Evolutionary conservation across 768 basidiomycete species (phyloP), one percentile per base, ranked within the genome.

Genomic region (Imleria badia): DNA sequence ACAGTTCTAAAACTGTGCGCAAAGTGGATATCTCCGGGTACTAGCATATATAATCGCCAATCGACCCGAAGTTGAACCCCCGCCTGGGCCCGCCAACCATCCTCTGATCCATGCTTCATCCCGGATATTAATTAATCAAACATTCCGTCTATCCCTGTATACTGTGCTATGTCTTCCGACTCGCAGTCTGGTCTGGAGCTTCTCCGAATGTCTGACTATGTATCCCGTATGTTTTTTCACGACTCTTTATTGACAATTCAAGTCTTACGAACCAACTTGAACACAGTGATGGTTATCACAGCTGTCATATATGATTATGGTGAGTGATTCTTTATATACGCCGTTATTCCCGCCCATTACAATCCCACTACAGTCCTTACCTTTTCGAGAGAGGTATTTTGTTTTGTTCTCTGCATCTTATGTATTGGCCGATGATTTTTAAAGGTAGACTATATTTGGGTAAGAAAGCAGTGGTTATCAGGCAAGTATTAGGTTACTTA

Each of bases 401-500:
- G 6, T 48, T 4, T 22, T 2, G 2, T 8, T 3, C 10, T 0
- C 4, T n/a, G 6, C 6, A 26, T 26, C 26, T 5, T 6, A 6
- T 23, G 1, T 23, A 5, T 22, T 3, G 17, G 11, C 31, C 47
- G 11, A 52, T 7, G 6, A 26, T 12, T 7, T 30, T 3, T 3
- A 3, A 48, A 61, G 60, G 7, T 61, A 34, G 23, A 61, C 3
- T 57, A 57, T 38, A 15, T 61, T 26, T 61, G 60, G 60, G 60
- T 61, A 15, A 20, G 47, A 12, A 14, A 42, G 7, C 20, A 17
- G 15, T 8, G 23, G 17, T 12, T 9, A n/a, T 14, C 5, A 9
- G 12, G 12, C 22, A 3, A 6, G 29, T n/a, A n/a, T n/a, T n/a
- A 6, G 0, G 19, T n/a, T n/a, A 2, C 6, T 56, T 23, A 56